Evolutionary conservation across 768 basidiomycete genomes (phyloP), one percentile per base, ranked within the genome.

Genomic region (Tephrocybe sp.): DNA sequence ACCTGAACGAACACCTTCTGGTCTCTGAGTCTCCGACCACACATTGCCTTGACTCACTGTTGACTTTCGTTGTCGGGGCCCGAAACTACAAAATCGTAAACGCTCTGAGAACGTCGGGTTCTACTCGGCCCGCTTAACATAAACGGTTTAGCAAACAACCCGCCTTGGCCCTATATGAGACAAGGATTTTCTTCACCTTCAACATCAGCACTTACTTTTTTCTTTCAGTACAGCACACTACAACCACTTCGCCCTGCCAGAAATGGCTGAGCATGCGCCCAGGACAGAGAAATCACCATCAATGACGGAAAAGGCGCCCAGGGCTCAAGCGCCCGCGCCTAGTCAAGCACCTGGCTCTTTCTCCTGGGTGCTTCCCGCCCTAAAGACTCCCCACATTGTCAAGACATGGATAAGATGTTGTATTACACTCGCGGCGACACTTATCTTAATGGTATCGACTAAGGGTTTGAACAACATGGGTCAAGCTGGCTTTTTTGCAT

Each of bases 391-490:
- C 36, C 65, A 72, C 14, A 70, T 62, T 19, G 48, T 69, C 51
- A 75, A 77, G 54, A 74, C 72, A 0, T 75, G 66, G 68, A 51
- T 68, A 36, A 66, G 75, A 48, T 74, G 72, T 48, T 63, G 67
- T 36, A 54, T 68, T 9, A 69, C 61, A 2, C 54, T 72, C 19
- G 65, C 68, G 3, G 66, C 59, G 16, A 44, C 66, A 1, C 26
- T 74, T 49, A 55, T 73, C 5, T 60, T 76, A 5, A 62, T 75
- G 62, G 72, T 75, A 23, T 59, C 60, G 9, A 55, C 49, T 3
- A 59, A 57, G 26, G 62, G 71, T 0, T 60, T 72, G 39, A 45
- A 50, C n/a, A 65, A 56, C 7, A 68, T 74, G 68, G 75, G 75
- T 5, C 73, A 74, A 49, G 69, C 69, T 9, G 71, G 66, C 0